These are phyloP conservation scores for Ophiosphaerella korrae DNA, from an alignment of 2,329 filamentous ascomycete species.

Conservation along the genomic window DNA sequence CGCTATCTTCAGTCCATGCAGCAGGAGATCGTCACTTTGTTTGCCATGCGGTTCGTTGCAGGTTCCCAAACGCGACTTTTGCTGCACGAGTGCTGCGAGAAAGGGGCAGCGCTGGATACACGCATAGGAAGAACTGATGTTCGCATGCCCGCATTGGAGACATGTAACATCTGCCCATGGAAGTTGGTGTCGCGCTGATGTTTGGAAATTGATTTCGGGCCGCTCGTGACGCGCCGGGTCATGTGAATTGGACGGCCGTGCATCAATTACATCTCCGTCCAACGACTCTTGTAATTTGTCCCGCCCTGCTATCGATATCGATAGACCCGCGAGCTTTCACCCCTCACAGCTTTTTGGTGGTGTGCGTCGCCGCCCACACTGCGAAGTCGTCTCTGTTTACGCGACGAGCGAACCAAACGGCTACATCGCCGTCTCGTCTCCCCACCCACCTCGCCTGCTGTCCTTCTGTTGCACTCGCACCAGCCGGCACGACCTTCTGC, in stretches of 20 bases:
- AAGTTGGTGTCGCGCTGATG: too few species aligned
- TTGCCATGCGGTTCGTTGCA: too few species aligned
- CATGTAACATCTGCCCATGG: too few species aligned
- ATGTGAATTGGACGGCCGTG: background rate
- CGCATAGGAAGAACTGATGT: too few species aligned
- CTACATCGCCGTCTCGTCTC: background rate
- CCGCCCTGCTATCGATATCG: constrained; percentile 10
- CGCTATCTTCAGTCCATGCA: too few species aligned
- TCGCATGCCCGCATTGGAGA: too few species aligned
- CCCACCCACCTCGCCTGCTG: background rate
- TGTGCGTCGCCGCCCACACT: constrained; percentile 1
- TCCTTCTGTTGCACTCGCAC: background rate
- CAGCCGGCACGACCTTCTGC: background rate
- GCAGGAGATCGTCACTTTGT: too few species aligned
- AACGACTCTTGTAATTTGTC: constrained; percentile 1
- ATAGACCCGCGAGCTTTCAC: constrained; percentile 2
- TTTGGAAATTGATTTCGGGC: too few species aligned
- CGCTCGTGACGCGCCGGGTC: background rate
- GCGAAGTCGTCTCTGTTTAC: constrained; percentile 5
- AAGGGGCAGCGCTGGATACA: too few species aligned
- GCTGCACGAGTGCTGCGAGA: too few species aligned
- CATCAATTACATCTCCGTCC: background rate
- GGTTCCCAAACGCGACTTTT: too few species aligned
- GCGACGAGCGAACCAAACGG: constrained; percentile 4
- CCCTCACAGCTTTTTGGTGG: background rate